phyloP scores from a whole-genome alignment of 2,329 filamentous ascomycete species.

The Fusarium anguioides region DNA sequence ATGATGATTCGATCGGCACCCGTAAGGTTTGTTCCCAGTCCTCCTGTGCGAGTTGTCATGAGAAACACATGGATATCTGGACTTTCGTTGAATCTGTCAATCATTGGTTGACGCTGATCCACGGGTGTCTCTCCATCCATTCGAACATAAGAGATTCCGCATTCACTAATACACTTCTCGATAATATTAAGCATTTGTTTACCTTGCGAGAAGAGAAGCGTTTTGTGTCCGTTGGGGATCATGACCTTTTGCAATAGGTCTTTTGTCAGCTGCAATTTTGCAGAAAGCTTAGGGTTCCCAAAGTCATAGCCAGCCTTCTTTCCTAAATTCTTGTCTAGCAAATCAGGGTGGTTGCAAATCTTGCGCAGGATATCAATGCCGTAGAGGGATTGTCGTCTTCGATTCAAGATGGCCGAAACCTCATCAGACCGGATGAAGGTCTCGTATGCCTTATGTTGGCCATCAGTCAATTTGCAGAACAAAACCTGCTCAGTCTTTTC shows the following conservation, averaged over 20 bases:
- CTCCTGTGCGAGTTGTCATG: slow-evolving; percentile 94
- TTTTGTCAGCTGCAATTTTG: slow-evolving; percentile 96
- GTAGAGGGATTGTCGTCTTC: slow-evolving; percentile 82
- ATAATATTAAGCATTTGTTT: slow-evolving; percentile 96
- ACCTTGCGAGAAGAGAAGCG: slow-evolving; percentile 90
- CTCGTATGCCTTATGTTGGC: slow-evolving; percentile 84
- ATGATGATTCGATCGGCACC: slow-evolving; percentile 97
- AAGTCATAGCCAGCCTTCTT: slow-evolving; percentile 76
- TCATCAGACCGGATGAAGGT: slow-evolving; percentile 84
- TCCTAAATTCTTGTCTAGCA: slow-evolving; percentile 72
- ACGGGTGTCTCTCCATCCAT: slow-evolving; percentile 96
- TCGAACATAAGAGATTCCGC: slow-evolving; percentile 79
- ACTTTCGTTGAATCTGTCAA: slow-evolving; percentile 91
- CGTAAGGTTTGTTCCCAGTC: slow-evolving; percentile 92
- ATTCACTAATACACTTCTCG: slow-evolving; percentile 80
- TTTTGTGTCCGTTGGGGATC: slow-evolving; percentile 92
- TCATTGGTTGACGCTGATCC: slow-evolving; percentile 86
- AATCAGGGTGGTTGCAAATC: slow-evolving; percentile 96
- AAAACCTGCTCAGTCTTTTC: slow-evolving; percentile 97
- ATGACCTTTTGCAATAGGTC: slow-evolving; percentile 83
- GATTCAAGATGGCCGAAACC: slow-evolving; percentile 82
- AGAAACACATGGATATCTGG: slow-evolving; percentile 87
- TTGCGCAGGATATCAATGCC: slow-evolving; percentile 94
- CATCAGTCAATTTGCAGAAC: slow-evolving; percentile 87
- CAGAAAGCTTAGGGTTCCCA: slow-evolving; percentile 81